Percentiles rank a stretch among this genome's conserved stretches.
phyloP scores from a whole-genome alignment of 2,329 filamentous ascomycete species.

The Capronia epimyces region DNA sequence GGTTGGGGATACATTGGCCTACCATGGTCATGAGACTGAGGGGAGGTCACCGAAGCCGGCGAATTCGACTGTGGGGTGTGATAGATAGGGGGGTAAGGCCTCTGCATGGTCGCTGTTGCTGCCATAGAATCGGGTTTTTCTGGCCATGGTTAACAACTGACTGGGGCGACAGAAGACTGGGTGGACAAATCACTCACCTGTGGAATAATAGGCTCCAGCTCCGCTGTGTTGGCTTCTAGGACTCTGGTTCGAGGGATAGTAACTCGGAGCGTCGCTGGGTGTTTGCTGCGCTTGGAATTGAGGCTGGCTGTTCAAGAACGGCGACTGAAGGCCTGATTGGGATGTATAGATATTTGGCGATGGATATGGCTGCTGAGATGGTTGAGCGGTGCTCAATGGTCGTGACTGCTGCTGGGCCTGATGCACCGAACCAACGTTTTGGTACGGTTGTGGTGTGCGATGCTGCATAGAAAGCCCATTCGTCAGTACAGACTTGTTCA shows the following conservation, averaged over 20 bases:
- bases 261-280: slow-evolving; percentile 61
- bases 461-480: slow-evolving; percentile 28
- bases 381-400: slow-evolving; percentile 20
- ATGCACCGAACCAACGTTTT: slow-evolving; percentile 25
- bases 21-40: slow-evolving; percentile 77
- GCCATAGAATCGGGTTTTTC: slow-evolving; percentile 68
- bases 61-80: slow-evolving; percentile 94
- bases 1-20: slow-evolving; percentile 79
- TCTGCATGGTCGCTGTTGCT: slow-evolving; percentile 58
- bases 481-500: slow-evolving; percentile 15
- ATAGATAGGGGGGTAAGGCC: slow-evolving; percentile 77
- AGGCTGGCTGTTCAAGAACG: slow-evolving; percentile 55
- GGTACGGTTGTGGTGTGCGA: slow-evolving; percentile 26
- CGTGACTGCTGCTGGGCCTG: slow-evolving; percentile 32
- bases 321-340: slow-evolving; percentile 40
- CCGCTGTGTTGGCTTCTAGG: slow-evolving; percentile 78
- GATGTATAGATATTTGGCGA: slow-evolving; percentile 24
- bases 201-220: slow-evolving; percentile 77
- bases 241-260: slow-evolving; percentile 72
- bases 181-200: slow-evolving; percentile 58
- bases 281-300: slow-evolving; percentile 39
- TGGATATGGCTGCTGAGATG: slow-evolving; percentile 24
- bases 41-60: slow-evolving; percentile 84
- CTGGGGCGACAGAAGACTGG: not conserved
- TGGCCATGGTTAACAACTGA: slow-evolving; percentile 37